These are phyloP conservation scores for Beauveria asiatica DNA, from an alignment of 2,329 filamentous ascomycete species.

Conservation along the genomic window DNA sequence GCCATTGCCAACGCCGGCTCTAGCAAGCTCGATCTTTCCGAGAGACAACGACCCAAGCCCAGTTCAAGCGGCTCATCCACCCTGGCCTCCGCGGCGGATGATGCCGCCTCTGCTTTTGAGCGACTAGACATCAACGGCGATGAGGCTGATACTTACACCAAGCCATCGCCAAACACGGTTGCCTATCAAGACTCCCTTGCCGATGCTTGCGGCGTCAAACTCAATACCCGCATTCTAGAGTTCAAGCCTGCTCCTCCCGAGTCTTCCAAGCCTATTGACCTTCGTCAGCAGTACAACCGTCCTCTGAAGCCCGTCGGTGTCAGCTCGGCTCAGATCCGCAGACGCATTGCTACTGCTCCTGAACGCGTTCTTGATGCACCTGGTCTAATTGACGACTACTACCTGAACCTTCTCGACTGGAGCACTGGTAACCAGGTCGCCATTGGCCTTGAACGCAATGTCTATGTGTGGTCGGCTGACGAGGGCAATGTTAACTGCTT, in stretches of 20 bases:
- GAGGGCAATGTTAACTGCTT: constrained; percentile 83
- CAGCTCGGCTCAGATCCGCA: constrained; percentile 75
- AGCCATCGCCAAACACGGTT: constrained; percentile 76
- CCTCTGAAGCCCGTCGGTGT: constrained; percentile 72
- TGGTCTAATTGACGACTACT: constrained; percentile 95
- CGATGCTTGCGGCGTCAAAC: constrained; percentile 81
- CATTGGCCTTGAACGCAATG: constrained; percentile 91
- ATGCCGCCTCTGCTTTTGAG: constrained; percentile 71
- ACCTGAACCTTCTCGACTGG: constrained; percentile 97
- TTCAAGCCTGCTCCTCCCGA: constrained; percentile 98
- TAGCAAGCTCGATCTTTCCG: constrained; percentile 67
- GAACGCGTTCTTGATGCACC: constrained; percentile 95
- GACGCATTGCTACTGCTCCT: constrained; percentile 86
- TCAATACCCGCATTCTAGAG: constrained; percentile 90
- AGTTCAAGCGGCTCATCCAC: constrained; percentile 62
- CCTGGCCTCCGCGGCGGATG: constrained; percentile 71
- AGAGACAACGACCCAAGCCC: constrained; percentile 65
- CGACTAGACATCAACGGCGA: constrained; percentile 66
- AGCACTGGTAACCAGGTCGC: constrained; percentile 96
- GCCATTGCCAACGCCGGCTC: constrained; percentile 74
- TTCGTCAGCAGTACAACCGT: constrained; percentile 95
- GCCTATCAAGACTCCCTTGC: constrained; percentile 91
- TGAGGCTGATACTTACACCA: constrained; percentile 59
- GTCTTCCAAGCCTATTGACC: constrained; percentile 95
- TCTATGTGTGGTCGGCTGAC: constrained; percentile 98